These are phyloP conservation scores for Ustilago trichophora DNA, from an alignment of 1,284 basidiomycete genomes.

Conservation along the genomic window DNA sequence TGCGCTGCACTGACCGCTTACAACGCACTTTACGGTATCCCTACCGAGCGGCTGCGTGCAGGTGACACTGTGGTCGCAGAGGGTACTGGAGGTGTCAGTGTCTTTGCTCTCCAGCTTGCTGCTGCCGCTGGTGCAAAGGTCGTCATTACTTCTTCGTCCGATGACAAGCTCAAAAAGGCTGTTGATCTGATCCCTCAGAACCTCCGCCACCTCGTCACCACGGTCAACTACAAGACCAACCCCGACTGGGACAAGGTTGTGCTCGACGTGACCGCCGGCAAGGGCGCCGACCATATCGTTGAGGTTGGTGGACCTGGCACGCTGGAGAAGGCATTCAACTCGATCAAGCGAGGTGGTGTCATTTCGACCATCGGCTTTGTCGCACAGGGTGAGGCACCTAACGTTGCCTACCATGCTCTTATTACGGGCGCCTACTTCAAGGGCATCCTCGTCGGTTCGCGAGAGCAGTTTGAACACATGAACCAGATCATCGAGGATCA, in stretches of 20 bases:
- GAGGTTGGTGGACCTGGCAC: constrained; percentile 73
- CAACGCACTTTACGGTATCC: constrained; percentile 69
- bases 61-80: constrained; percentile 71
- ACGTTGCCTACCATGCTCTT: constrained; percentile 32
- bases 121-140: constrained; percentile 72
- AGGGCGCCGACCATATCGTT: constrained; percentile 72
- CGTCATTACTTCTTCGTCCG: constrained; percentile 74
- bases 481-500: constrained; percentile 69
- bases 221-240: constrained; percentile 71
- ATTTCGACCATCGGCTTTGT: constrained; percentile 72
- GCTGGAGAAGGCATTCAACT: constrained; percentile 69
- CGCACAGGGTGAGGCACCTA: constrained; percentile 52
- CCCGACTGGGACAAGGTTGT: constrained; percentile 73
- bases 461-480: constrained; percentile 70
- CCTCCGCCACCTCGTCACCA: constrained; percentile 38
- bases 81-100: constrained; percentile 74
- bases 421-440: constrained; percentile 45
- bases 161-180: constrained; percentile 70
- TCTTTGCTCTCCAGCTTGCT: constrained; percentile 72
- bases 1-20: constrained; percentile 72
- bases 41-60: constrained; percentile 68
- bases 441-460: constrained; percentile 67
- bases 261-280: constrained; percentile 70
- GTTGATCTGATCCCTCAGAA: constrained; percentile 54
- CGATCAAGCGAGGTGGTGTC: constrained; percentile 69